Conservation (phyloP, 345 rosid genomes). For the Mangifera indica region DNA sequence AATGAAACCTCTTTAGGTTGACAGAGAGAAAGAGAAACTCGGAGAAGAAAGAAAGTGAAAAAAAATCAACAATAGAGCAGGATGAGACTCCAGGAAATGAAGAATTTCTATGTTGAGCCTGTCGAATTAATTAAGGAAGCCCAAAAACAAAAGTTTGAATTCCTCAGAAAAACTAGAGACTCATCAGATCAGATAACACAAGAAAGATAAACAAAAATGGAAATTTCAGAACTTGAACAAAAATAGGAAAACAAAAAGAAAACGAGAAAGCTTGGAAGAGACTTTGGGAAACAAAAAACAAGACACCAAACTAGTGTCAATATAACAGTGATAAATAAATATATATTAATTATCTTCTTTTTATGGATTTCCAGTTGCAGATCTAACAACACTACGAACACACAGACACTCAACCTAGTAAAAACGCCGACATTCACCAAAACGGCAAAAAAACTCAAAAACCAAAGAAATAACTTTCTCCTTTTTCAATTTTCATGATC, state of each 20-base stretch:
- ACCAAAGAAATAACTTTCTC: slow-evolving; percentile 24
- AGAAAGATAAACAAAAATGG: slow-evolving; percentile 26
- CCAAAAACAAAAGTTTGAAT: slow-evolving; percentile 13
- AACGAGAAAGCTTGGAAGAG: not conserved
- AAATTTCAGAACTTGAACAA: slow-evolving; percentile 26
- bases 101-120: not conserved
- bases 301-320: slow-evolving; percentile 7
- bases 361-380: slow-evolving; percentile 55
- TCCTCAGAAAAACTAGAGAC: slow-evolving; percentile 11
- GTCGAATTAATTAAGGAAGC: not conserved
- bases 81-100: not conserved
- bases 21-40: not conserved
- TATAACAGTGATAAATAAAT: slow-evolving; percentile 32
- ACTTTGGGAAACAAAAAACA: slow-evolving; percentile 21
- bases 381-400: slow-evolving; percentile 51
- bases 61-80: not conserved
- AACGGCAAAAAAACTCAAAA: slow-evolving; percentile 44
- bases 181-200: slow-evolving; percentile 17
- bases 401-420: slow-evolving; percentile 42
- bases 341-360: slow-evolving; percentile 10
- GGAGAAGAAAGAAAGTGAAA: not conserved
- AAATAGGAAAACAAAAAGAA: slow-evolving; percentile 16
- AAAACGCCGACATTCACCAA: slow-evolving; percentile 72
- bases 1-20: not conserved
- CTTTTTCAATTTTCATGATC: slow-evolving; percentile 8